Evolutionary conservation across 352 stramenopile genomes (phyloP), one percentile per base, ranked within the genome.

Genomic region (Thalassiosira mediterranea): DNA sequence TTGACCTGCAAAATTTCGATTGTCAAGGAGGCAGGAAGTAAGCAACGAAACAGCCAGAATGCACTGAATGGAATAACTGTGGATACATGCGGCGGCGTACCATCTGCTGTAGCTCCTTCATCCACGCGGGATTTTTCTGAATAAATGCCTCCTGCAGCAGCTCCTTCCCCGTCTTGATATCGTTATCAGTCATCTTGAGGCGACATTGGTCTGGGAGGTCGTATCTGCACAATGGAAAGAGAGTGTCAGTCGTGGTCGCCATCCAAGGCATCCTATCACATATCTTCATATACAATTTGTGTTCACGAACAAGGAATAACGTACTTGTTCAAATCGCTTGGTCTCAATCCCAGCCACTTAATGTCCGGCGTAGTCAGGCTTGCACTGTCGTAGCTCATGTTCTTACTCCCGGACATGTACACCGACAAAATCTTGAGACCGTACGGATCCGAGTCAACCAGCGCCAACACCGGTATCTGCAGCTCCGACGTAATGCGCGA

Each of bases 391-490:
- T 96, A 96, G 61, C 79, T 86, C 88, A 94, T 94, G 61, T 91
- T 91, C 63, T 94, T 94, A 51, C 78, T 90, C 34, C 93, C 93
- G 11, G 73, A 92, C 92, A 96, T 96, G 84, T 97, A 97, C 4
- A 97, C 93, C 15, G 87, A 95, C 2, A 97, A 76, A 81, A 97
- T 97, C 72, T 97, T 97, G 17, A 97, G 79, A 19, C 93, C 93
- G 72, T 96, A 96, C 1, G 93, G 93, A 87, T 97, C 93, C 10
- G 80, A 91, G 73, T 97, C 93, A 0, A 97, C 92, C 48, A 97
- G 84, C 17, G 86, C 93, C 25, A 96, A 76, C 4, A 97, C 93
- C 15, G 93, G 93, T 48, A 97, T 94, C 69, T 94, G 68, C 4
- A 97, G 79, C 80, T 95, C 85, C 29, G 64, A 78, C 2, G 87